Conservation (phyloP, 495 filamentous ascomycete species). For the Hypoxylon subgilvum region DNA sequence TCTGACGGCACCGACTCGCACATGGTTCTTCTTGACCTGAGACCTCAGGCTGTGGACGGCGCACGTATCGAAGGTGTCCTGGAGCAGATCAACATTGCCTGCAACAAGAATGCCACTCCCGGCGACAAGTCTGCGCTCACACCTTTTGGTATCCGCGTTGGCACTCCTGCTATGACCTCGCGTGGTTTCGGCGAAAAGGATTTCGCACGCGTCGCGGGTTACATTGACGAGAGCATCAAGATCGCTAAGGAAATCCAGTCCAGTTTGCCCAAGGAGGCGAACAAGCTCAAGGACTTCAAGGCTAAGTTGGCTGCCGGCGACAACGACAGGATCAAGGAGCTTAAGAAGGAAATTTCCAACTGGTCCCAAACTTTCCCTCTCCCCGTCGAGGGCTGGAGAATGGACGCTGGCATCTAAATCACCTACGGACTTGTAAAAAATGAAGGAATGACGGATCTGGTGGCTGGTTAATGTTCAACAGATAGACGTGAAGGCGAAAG, state of each 20-base stretch:
- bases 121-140: conserved; percentile 98
- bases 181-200: conserved; percentile 92
- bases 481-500: conserved; percentile 34
- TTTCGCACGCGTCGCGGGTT: conserved; percentile 86
- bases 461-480: conserved; percentile 40
- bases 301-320: conserved; percentile 80
- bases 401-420: conserved; percentile 56
- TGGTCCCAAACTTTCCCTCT: conserved; percentile 95
- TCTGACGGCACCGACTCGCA: conserved; percentile 97
- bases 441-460: conserved; percentile 12
- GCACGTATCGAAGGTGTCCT: conserved; percentile 96
- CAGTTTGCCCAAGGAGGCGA: conserved; percentile 89
- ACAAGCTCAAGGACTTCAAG: conserved; percentile 99
- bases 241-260: conserved; percentile 84
- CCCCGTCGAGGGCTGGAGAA: conserved; percentile 73
- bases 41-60: conserved; percentile 79
- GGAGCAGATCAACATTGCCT: conserved; percentile 97
- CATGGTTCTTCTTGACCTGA: conserved; percentile 95
- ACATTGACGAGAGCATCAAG: conserved; percentile 84
- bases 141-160: conserved; percentile 92
- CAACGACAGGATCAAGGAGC: conserved; percentile 75
- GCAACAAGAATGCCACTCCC: conserved; percentile 99
- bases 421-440: conserved; percentile 14
- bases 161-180: conserved; percentile 95
- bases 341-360: conserved; percentile 84